Evolutionary conservation across 176 grass and related monocot genomes (phyloP), one percentile per base, ranked within the genome.

Genomic region (Lolium multiflorum): DNA sequence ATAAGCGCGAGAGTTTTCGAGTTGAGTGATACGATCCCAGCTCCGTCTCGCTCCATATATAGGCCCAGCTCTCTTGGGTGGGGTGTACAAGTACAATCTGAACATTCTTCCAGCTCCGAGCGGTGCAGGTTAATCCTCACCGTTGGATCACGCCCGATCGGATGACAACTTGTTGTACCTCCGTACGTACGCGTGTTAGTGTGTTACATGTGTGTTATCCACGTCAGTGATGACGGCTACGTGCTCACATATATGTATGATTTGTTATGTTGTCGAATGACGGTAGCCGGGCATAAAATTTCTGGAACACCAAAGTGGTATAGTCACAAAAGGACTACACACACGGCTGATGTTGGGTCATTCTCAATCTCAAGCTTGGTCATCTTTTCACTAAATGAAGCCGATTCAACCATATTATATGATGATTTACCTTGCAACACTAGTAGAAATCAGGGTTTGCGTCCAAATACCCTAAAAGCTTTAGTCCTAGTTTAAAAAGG

Each of bases 191-290:
- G 46, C 25, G 74, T 20, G 52, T n/a, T 28, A 26, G 7, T 4
- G 22, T 46, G 77, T 4, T 18, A 47, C 16, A 17, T 49, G 21
- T 18, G 59, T 80, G 41, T 7, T 13, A 7, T 31, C 9, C 18
- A 80, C 43, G 15, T 80, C 41, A 80, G 21, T 80, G 77, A 47
- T 80, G 77, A 47, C 41, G 31, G 20, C 37, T 61, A 60, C 28
- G 58, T 43, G 54, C 52, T 71, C 9, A 3, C 15, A 38, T 68
- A 39, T 39, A 4, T 26, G 22, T 15, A 15, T 1, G 1, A 0
- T 39, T 57, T 3, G 26, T 28, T 77, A 35, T 46, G 39, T 26
- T 15, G 3, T 18, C 13, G 39, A 41, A 15, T 78, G 1, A 39
- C 26, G 31, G 18, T 7, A 10, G 57, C 20, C 18, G 4, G 24